These are phyloP conservation scores for Zalaria obscura DNA, from an alignment of 2,329 filamentous ascomycete species.

Conservation along the genomic window DNA sequence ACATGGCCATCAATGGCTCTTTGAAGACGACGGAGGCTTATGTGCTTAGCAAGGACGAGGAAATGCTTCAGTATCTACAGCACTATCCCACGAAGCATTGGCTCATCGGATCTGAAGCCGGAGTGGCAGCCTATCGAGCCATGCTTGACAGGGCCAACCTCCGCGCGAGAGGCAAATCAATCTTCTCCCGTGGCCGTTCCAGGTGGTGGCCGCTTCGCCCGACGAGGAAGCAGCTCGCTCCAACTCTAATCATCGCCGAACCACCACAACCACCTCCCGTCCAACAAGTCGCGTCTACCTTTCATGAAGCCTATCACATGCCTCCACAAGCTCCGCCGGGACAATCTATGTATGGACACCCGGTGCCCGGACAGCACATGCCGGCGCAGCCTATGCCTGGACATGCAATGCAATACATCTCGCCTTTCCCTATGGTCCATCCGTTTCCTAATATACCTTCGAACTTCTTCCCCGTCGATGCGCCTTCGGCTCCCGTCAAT, in stretches of 20 bases:
- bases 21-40: conserved; percentile 1
- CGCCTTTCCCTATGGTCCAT: not conserved
- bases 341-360: not conserved
- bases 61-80: conserved; percentile 3
- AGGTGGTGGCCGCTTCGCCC: not conserved
- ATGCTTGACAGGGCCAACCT: not conserved
- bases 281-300: no score
- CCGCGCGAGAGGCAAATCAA: conserved; percentile 1
- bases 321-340: not conserved
- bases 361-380: not conserved
- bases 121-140: not conserved
- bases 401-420: not conserved
- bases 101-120: conserved; percentile 1
- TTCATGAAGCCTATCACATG: not conserved
- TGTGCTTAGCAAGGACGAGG: conserved; percentile 2
- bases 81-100: not conserved
- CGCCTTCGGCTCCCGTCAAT: not conserved
- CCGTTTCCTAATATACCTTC: not conserved
- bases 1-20: not conserved
- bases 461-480: not conserved
- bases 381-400: not conserved
- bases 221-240: not conserved
- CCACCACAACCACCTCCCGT: not conserved
- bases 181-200: conserved; percentile 1
- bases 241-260: not conserved